Percentiles rank a stretch among this genome's conserved stretches.
phyloP scores from a whole-genome alignment of 495 filamentous ascomycete species.

The Daldinia vernicosa region DNA sequence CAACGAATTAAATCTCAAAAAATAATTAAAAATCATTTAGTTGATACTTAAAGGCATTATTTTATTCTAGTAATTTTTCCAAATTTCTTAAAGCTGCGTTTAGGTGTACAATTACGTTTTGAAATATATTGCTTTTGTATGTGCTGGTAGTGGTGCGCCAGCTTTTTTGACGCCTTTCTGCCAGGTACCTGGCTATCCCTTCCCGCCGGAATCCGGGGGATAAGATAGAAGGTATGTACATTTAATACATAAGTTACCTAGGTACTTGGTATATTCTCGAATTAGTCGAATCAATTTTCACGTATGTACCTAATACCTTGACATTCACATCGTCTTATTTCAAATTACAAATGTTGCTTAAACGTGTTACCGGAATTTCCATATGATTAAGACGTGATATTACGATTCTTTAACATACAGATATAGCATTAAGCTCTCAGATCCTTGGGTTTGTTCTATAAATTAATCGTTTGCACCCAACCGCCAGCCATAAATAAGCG shows the following conservation, averaged over 20 bases:
- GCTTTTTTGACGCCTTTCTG: too few species aligned
- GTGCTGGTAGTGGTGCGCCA: too few species aligned
- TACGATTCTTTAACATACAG: background rate
- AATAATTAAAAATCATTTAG: too few species aligned
- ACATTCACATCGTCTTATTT: slow-evolving; percentile 3
- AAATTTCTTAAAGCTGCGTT: too few species aligned
- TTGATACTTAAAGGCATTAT: too few species aligned
- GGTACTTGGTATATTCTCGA: background rate
- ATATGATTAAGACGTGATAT: background rate
- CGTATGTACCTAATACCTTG: background rate
- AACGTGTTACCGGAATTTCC: background rate
- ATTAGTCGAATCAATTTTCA: slow-evolving; percentile 1
- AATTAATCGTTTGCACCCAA: slow-evolving; percentile 4
- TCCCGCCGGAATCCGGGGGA: slow-evolving; percentile 17
- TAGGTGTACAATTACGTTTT: too few species aligned
- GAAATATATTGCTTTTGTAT: too few species aligned
- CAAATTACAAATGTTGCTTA: background rate
- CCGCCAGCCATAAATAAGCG: background rate
- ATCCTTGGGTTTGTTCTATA: background rate
- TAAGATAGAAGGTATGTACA: slow-evolving; percentile 15
- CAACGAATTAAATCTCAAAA: too few species aligned
- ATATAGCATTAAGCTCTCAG: background rate
- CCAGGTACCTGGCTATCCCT: slow-evolving; percentile 7
- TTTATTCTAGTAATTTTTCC: too few species aligned
- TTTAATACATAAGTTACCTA: background rate